Percentiles rank a stretch among this genome's conserved stretches.
Conservation (phyloP, 2,329 filamentous ascomycete species). For the Aspergillus quadrilineatus region DNA sequence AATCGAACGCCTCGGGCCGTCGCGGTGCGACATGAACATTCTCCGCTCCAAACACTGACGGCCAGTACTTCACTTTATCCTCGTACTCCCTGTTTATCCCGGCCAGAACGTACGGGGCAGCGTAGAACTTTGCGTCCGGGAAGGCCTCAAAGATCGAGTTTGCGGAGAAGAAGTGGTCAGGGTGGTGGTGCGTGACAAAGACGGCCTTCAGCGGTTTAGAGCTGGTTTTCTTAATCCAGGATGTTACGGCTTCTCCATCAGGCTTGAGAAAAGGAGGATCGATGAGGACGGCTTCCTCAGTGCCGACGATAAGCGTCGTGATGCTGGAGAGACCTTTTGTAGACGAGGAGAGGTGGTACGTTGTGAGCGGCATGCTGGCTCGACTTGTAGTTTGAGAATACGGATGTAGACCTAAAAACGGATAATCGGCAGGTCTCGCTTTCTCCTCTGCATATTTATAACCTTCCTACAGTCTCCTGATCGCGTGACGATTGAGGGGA, state of each 20-base stretch:
- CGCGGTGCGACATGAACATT: constrained; percentile 27
- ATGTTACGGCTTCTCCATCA: constrained; percentile 29
- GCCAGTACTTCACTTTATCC: constrained; percentile 35
- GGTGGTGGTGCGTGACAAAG: constrained; percentile 38
- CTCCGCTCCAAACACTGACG: constrained; percentile 26
- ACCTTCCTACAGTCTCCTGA: no score
- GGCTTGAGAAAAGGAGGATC: constrained; percentile 35
- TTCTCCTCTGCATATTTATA: no score
- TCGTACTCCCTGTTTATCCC: constrained; percentile 37
- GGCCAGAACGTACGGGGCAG: constrained; percentile 29
- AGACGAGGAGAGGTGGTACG: constrained; percentile 18
- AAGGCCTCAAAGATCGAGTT: constrained; percentile 33
- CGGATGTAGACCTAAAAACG: no score
- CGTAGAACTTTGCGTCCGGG: constrained; percentile 22
- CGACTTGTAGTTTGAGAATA: no score
- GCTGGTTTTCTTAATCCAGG: constrained; percentile 28
- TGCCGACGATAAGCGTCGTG: constrained; percentile 19
- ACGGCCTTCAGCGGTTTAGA: constrained; percentile 27
- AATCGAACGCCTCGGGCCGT: constrained; percentile 29
- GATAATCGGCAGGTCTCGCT: no score
- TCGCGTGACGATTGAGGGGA: no score
- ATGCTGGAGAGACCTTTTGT: constrained; percentile 29
- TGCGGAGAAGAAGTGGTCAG: constrained; percentile 35
- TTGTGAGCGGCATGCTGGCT: constrained; percentile 10
- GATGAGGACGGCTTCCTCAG: constrained; percentile 23